Base-by-base conservation (phyloP, 306 rosid genomes). In the Amphicarpaea edgeworthii region DNA sequence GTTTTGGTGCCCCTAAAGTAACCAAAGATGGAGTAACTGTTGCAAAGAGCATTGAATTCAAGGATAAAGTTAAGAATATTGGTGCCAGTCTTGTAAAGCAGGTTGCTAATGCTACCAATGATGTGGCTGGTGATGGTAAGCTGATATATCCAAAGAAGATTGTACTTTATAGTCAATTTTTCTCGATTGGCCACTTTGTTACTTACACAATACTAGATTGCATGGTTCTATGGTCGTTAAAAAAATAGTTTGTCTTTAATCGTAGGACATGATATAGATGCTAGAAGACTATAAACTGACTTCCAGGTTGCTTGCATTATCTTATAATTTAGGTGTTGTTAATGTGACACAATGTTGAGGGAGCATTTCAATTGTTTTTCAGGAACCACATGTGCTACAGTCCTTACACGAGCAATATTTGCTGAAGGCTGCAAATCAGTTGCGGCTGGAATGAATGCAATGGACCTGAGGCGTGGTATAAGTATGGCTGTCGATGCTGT, bases 31-130 rank as follows among this genome's bases (percentile, higher is more conserved):
- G 98, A 59, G 98, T 94, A 17, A 92, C 98, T 8, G 97, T 94
- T 28, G 98, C 98, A 3, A 94, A 92, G 88, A 92, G 96, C 75
- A 86, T 94, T 61, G 97, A 92, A 72, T 94, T 94, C 62, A 90
- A 94, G 87, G 97, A 92, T 63, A 94, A 86, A 82, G 65, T 92
- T n/a, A 92, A 90, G 85, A 94, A 94, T 60, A 30, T 94, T 45
- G 98, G 98, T 62, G 98, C 98, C 55, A 92, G 97, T 77, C 92
- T 94, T 79, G 98, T 94, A 77, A 94, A 94, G 84, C 97, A 95
- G 90, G 97, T 95, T 74, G 98, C 98, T 8, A 95, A 90, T 80
- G 98, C 98, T 41, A 95, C 96, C 67, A 95, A 95, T 70, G 97
- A 92, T 50, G 86, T 79, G 30, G 98, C 97, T 2, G 98, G 98